Percentiles rank a stretch among this genome's conserved stretches.
Evolutionary conservation across 2,329 filamentous ascomycete species (phyloP).

Genomic region (Tolypocladium guangdongense): DNA sequence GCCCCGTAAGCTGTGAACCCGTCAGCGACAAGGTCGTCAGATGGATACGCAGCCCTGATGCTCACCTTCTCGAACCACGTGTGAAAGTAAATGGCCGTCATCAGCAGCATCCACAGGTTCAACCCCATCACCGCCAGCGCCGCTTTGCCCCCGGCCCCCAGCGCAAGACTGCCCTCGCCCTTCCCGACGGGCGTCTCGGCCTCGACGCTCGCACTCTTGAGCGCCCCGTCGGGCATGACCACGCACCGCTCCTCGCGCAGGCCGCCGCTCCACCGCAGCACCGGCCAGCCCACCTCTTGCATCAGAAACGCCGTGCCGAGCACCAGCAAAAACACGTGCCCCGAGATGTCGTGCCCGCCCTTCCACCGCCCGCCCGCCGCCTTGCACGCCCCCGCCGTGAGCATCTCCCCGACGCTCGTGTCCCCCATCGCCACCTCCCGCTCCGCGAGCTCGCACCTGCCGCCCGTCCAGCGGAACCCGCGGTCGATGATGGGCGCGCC

Average conservation of each 20-base stretch:
- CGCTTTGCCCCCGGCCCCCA: constrained; percentile 42
- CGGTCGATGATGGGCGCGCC: constrained; percentile 84
- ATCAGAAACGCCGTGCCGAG: constrained; percentile 71
- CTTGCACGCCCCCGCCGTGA: constrained; percentile 74
- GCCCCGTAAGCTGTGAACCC: constrained; percentile 37
- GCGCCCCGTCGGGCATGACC: constrained; percentile 54
- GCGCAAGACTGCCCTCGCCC: constrained; percentile 12
- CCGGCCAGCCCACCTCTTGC: constrained; percentile 62
- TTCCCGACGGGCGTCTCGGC: constrained; percentile 13
- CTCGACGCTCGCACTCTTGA: constrained; percentile 48
- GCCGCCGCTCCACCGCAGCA: constrained; percentile 29
- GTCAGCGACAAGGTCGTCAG: constrained; percentile 9
- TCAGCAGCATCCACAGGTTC: constrained; percentile 91
- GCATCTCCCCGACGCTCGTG: constrained; percentile 35
- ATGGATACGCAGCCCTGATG: neutral
- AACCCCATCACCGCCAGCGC: constrained; percentile 54
- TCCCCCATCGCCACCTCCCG: constrained; percentile 35
- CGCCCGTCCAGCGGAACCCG: constrained; percentile 79
- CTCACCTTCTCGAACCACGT: constrained; percentile 94
- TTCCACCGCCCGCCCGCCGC: constrained; percentile 72
- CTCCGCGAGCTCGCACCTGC: constrained; percentile 58
- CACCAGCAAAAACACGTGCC: constrained; percentile 88
- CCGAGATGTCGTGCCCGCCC: constrained; percentile 93
- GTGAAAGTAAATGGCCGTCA: constrained; percentile 98
- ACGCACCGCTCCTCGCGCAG: constrained; percentile 51